Evolutionary conservation across 768 basidiomycete genomes (phyloP), one percentile per base, ranked within the genome.

Genomic region (Trametes cinnabarina): DNA sequence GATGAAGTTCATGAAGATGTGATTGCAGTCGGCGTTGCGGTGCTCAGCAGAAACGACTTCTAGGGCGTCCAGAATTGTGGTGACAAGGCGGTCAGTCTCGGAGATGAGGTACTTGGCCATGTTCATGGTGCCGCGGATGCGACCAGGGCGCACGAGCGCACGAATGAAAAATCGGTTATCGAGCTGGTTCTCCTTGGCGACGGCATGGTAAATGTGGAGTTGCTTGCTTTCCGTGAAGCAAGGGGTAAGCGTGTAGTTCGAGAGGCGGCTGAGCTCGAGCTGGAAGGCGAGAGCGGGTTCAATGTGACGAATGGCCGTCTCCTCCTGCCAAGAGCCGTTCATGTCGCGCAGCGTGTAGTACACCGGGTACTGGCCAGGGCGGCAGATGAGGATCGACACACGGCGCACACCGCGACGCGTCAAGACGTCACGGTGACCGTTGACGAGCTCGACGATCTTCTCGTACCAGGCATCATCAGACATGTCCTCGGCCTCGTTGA

Each of bases 1-100:
- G 67, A 98, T 87, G 72, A 98, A 99, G 79, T 98, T 98, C 86
- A 98, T 87, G 78, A 94, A 95, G 71, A 98, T 97, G 72, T 98
- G 95, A 73, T 98, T 98, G 77, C 93, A 94, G 70, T 98, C 96
- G 3, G 96, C 91, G 64, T 89, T 92, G 59, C 95, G 86, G 67
- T 95, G 81, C 66, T 93, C 83, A 8, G 91, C 92, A 65, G 84
- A 87, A 69, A 96, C 93, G 53, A 98, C 89, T 72, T 98, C 96
- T 28, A 98, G 82, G 2, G 95, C 90, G 72, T 99, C 97, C 61
- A 99, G 79, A 65, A 98, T 86, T 67, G 84, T 89, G 40, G 92
- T 96, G 61, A 98, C 91, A 12, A 98, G 85, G 44, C 97, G 90
- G 68, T 99, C 97, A 12, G 95, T 95, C 77, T 99, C 97, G 1